phyloP scores from a whole-genome alignment of 2,329 filamentous ascomycete genomes.

The Trichoderma citrinoviride region DNA sequence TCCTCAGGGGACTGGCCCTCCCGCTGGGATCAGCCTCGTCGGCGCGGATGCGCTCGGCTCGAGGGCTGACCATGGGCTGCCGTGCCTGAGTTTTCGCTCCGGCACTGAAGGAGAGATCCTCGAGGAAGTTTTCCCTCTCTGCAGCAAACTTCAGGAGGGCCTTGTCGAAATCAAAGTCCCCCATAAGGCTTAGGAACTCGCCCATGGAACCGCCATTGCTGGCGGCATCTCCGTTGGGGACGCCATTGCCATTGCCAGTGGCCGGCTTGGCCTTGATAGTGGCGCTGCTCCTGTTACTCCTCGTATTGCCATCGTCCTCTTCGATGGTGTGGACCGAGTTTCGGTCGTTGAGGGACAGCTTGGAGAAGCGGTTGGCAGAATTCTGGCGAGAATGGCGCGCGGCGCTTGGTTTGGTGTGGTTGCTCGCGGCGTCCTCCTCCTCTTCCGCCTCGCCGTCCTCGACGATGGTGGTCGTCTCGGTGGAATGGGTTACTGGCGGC shows the following conservation, averaged over 20 bases:
- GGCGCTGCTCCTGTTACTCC: slow-evolving; percentile 64
- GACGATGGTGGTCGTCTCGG: slow-evolving; percentile 59
- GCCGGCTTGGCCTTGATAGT: slow-evolving; percentile 53
- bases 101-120: slow-evolving; percentile 85
- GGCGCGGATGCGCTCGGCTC: slow-evolving; percentile 76
- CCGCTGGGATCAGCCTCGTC: slow-evolving; percentile 61
- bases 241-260: slow-evolving; percentile 28
- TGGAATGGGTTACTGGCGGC: slow-evolving; percentile 34
- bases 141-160: slow-evolving; percentile 91
- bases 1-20: slow-evolving; percentile 55
- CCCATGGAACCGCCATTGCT: slow-evolving; percentile 31
- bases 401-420: slow-evolving; percentile 30
- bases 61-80: slow-evolving; percentile 71
- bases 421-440: slow-evolving; percentile 43
- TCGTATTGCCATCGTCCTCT: slow-evolving; percentile 56
- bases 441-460: slow-evolving; percentile 65
- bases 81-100: slow-evolving; percentile 71
- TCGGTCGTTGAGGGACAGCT: slow-evolving; percentile 48
- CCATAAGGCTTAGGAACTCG: slow-evolving; percentile 35
- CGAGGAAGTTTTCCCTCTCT: slow-evolving; percentile 90
- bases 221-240: slow-evolving; percentile 24
- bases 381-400: slow-evolving; percentile 61
- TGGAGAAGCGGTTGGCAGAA: slow-evolving; percentile 58
- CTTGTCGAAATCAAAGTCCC: slow-evolving; percentile 88
- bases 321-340: slow-evolving; percentile 56